Evolutionary conservation across 805 yeast species (phyloP).

Genomic region (Candida arabinofermentans): DNA sequence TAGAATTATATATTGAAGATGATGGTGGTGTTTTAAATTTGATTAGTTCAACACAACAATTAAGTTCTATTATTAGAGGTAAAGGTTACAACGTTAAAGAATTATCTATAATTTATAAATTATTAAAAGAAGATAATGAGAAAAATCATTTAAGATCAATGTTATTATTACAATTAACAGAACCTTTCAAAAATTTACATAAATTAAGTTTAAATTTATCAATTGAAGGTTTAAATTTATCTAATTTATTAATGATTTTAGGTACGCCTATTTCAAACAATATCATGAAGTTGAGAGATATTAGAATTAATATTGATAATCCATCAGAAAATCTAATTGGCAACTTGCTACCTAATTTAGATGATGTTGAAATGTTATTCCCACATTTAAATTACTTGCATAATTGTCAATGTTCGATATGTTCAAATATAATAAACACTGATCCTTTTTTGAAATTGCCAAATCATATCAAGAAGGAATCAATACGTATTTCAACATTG

Average conservation of each 20-base stretch:
- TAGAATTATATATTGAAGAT: slow-evolving; percentile 29
- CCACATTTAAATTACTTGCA: slow-evolving; percentile 27
- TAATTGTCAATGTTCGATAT: slow-evolving; percentile 23
- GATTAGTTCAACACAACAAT: slow-evolving; percentile 26
- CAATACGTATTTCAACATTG: slow-evolving; percentile 29
- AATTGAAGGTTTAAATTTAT: slow-evolving; percentile 27
- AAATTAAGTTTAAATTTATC: slow-evolving; percentile 22
- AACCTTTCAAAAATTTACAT: slow-evolving; percentile 21
- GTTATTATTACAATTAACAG: slow-evolving; percentile 28
- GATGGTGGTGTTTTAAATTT: slow-evolving; percentile 27
- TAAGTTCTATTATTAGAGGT: slow-evolving; percentile 21
- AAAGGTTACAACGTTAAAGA: slow-evolving; percentile 23
- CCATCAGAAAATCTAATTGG: slow-evolving; percentile 32
- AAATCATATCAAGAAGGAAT: slow-evolving; percentile 15
- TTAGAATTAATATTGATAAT: slow-evolving; percentile 22
- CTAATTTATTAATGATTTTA: slow-evolving; percentile 30
- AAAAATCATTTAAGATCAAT: slow-evolving; percentile 31
- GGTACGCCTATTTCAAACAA: slow-evolving; percentile 30
- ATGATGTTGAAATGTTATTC: slow-evolving; percentile 27
- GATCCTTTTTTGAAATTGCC: slow-evolving; percentile 3
- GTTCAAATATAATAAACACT: slow-evolving; percentile 13
- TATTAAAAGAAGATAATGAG: slow-evolving; percentile 24
- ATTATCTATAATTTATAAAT: slow-evolving; percentile 23
- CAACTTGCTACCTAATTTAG: slow-evolving; percentile 25
- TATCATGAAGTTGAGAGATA: slow-evolving; percentile 19